Base-by-base conservation (phyloP, 305 asterid genomes). In the Fraxinus sp. region DNA sequence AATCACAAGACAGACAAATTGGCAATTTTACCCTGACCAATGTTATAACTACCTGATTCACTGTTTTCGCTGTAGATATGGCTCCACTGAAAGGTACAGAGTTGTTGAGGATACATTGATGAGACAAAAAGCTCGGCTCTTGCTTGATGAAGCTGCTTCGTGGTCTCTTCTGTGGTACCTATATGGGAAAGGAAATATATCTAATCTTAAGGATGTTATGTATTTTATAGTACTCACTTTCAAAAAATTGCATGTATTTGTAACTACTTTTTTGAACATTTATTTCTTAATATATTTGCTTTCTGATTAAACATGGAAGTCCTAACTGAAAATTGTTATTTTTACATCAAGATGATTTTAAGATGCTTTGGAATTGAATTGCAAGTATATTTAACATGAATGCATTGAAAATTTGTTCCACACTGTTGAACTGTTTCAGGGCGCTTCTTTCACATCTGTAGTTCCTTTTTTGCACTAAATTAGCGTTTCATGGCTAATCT, bases 131-230 rank as follows among this genome's bases (percentile, higher is more conserved):
- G 96, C 97, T 82, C 86, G 87, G 59, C 85, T 89, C 82, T 92
- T 96, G 89, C 98, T 96, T 83, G 97, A 95, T 30, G 99, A 96
- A 88, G 99, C 98, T 86, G 99, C 99, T 73, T 89, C 98, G 30
- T 96, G 99, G 99, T 96, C 99, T 85, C 98, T 96, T 81, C 87
- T 96, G 78, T 95, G 99, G 99, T 87, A 93, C 86, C 90, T 96
- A 78, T 96, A 89, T 86, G 99, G 99, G 82, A 96, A 95, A 87
- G 99, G 99, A 81, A 89, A 89, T 87, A 49, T 81, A 59, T 81
- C 81, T 74, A 64, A 33, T 87, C 83, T 81, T 79, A 85, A 78
- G 68, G 39, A 79, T 24, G 22, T 46, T 9, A 3, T 64, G 36
- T 59, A 59, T n/a, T 43, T 75, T 79, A 14, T 2, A 37, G 4